Conservation (phyloP, 345 rosid species). For the Melastoma malabathricum region DNA sequence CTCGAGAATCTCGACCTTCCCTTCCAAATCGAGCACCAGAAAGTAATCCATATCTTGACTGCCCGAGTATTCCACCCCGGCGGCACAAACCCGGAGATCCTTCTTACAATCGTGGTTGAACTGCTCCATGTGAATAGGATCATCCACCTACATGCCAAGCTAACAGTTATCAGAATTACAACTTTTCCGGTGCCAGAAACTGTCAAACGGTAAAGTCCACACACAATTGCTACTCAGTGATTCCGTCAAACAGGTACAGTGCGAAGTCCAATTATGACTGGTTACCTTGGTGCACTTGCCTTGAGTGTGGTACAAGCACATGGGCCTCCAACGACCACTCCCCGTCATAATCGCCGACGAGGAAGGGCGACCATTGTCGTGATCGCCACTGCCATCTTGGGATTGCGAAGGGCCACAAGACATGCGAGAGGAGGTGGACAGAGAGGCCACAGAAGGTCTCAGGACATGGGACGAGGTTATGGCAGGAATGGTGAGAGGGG, state of each 20-base stretch:
- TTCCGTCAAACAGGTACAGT: too few relatives aligned
- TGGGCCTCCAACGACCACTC: slow-evolving; percentile 44
- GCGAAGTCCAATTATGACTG: too few relatives aligned
- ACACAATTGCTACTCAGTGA: too few relatives aligned
- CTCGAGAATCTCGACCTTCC: slow-evolving; percentile 89
- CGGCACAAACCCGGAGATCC: slow-evolving; percentile 43
- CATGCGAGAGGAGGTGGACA: not conserved
- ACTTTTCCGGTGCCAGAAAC: not conserved
- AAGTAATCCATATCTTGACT: slow-evolving; percentile 56
- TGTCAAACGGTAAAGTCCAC: too few relatives aligned
- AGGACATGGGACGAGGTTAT: slow-evolving; percentile 1
- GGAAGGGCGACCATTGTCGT: not conserved
- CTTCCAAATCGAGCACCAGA: slow-evolving; percentile 85
- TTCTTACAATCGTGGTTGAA: slow-evolving; percentile 55
- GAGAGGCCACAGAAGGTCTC: not conserved
- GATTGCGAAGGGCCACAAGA: not conserved
- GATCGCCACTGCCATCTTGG: not conserved
- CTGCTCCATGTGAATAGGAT: slow-evolving; percentile 47
- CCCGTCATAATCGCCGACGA: not conserved
- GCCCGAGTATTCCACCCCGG: slow-evolving; percentile 22
- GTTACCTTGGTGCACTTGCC: slow-evolving; percentile 67
- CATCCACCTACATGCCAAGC: slow-evolving; percentile 43
- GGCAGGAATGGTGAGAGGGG: not conserved
- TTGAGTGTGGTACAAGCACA: slow-evolving; percentile 79
- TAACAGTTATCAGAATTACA: slow-evolving; percentile 1